Evolutionary conservation across 202 grass and related monocot species (phyloP).

Genomic region (Panicum hallii): DNA sequence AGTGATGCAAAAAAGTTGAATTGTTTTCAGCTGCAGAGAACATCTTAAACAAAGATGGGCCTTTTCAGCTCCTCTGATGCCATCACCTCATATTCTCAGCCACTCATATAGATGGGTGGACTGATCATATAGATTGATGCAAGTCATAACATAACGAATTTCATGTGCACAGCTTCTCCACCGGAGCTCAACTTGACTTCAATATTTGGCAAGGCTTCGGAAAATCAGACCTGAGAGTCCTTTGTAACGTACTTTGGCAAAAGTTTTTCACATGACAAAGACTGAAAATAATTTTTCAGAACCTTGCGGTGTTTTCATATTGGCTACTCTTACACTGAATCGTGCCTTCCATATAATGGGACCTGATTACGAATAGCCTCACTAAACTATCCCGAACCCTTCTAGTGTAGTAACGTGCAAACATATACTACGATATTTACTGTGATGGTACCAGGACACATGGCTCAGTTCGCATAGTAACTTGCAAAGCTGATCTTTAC

Average conservation of each 20-base stretch:
- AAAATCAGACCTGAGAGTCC: background rate
- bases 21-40: background rate
- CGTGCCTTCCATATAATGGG: background rate
- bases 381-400: background rate
- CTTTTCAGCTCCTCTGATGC: background rate
- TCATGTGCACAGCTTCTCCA: background rate
- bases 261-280: background rate
- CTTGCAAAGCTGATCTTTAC: background rate
- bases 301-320: background rate
- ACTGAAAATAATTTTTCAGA: background rate
- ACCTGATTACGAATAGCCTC: background rate
- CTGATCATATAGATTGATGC: background rate
- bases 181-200: background rate
- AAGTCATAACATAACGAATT: background rate
- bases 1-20: background rate
- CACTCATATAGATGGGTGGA: background rate
- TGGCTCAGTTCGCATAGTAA: background rate
- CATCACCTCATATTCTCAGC: background rate
- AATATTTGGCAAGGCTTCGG: background rate
- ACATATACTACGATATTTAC: background rate
- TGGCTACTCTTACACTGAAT: background rate
- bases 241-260: background rate
- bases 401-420: background rate
- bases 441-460: background rate
- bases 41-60: background rate